These are phyloP conservation scores for Fusarium tricinctum DNA, from an alignment of 2,329 filamentous ascomycete species.

Conservation along the genomic window DNA sequence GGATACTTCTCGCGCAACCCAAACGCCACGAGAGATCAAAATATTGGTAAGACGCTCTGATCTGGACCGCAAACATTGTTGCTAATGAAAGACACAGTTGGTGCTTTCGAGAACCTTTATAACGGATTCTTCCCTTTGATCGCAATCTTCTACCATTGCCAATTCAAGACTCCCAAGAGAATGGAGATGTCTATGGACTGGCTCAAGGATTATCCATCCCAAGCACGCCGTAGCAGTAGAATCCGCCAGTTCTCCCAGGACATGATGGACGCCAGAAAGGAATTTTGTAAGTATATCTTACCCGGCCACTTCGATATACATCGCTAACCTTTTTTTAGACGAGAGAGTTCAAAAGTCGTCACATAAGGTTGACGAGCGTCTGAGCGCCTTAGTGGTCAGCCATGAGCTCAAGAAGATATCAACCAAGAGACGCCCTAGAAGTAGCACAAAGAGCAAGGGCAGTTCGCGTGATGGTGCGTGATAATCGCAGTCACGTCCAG, in stretches of 20 bases:
- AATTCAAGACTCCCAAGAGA: constrained; percentile 59
- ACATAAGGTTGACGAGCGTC: constrained; percentile 52
- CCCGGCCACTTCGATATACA: background rate
- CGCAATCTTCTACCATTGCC: constrained; percentile 58
- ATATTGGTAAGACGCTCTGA: constrained; percentile 41
- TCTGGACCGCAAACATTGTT: background rate
- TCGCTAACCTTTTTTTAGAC: constrained; percentile 49
- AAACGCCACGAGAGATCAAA: constrained; percentile 41
- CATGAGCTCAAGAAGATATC: constrained; percentile 59
- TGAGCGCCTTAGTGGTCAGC: constrained; percentile 55
- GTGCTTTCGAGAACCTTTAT: constrained; percentile 49
- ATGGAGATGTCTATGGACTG: constrained; percentile 57
- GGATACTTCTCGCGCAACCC: constrained; percentile 48
- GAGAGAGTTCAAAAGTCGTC: constrained; percentile 52
- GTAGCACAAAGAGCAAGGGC: constrained; percentile 47
- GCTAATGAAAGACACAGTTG: constrained; percentile 37
- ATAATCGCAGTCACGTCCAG: constrained; percentile 29
- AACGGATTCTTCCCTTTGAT: constrained; percentile 57
- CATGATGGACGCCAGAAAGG: constrained; percentile 54
- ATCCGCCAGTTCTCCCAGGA: constrained; percentile 51
- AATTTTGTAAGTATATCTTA: constrained; percentile 53
- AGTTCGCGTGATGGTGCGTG: constrained; percentile 48
- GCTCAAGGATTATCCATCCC: constrained; percentile 52
- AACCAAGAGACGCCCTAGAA: constrained; percentile 51
- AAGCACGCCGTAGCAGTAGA: constrained; percentile 47